Evolutionary conservation across 2,329 filamentous ascomycete species (phyloP).

Genomic region (Rasamsonia emersonii): DNA sequence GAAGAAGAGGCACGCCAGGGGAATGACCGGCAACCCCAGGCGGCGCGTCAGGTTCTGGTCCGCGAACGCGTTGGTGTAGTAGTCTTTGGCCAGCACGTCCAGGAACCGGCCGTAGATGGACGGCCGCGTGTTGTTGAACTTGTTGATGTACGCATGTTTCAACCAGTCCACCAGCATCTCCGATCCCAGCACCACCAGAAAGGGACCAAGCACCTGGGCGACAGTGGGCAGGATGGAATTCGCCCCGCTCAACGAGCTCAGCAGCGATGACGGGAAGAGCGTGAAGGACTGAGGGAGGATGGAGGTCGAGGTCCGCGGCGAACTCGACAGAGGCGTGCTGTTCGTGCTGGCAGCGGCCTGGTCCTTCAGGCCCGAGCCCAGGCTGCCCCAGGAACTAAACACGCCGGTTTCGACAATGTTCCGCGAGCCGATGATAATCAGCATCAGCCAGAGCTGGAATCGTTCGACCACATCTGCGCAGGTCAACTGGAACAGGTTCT

Average conservation of each 20-base stretch:
- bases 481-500: slow-evolving; percentile 91
- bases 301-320: slow-evolving; percentile 51
- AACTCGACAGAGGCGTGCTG: slow-evolving; percentile 48
- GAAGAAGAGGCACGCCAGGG: slow-evolving; percentile 88
- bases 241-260: slow-evolving; percentile 34
- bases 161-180: slow-evolving; percentile 96
- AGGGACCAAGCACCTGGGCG: slow-evolving; percentile 83
- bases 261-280: slow-evolving; percentile 52
- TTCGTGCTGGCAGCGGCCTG: slow-evolving; percentile 27
- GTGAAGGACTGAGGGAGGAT: slow-evolving; percentile 88
- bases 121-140: slow-evolving; percentile 96
- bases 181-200: slow-evolving; percentile 85
- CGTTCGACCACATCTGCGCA: slow-evolving; percentile 95
- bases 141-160: slow-evolving; percentile 95
- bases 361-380: slow-evolving; percentile 24
- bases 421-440: slow-evolving; percentile 88
- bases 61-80: slow-evolving; percentile 91
- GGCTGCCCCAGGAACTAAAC: slow-evolving; percentile 47
- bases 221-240: slow-evolving; percentile 36
- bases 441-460: slow-evolving; percentile 96
- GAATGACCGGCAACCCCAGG: slow-evolving; percentile 83
- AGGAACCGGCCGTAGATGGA: slow-evolving; percentile 81
- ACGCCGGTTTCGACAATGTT: slow-evolving; percentile 95
- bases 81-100: slow-evolving; percentile 93
- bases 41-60: slow-evolving; percentile 84